Conservation (phyloP, 805 yeast species). For the Vanderwaltozyma polyspora region DNA sequence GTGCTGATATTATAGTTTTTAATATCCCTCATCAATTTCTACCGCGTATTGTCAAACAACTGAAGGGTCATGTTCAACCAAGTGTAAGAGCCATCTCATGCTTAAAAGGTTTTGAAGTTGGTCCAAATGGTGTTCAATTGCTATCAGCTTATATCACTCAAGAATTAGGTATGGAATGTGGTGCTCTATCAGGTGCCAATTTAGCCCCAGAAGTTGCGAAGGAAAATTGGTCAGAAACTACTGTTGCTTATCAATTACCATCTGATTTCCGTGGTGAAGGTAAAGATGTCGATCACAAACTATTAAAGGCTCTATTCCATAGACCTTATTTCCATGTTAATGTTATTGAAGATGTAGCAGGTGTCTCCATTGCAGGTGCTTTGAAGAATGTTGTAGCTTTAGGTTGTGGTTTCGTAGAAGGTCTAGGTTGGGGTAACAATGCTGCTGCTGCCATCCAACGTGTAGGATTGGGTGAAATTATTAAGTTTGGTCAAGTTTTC, state of each 20-base stretch:
- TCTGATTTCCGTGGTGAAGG: constrained; percentile 37
- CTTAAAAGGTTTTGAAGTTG: constrained; percentile 87
- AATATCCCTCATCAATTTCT: constrained; percentile 96
- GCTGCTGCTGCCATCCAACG: constrained; percentile 97
- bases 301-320: constrained; percentile 78
- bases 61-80: constrained; percentile 63
- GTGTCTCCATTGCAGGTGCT: constrained; percentile 94
- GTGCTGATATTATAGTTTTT: constrained; percentile 78
- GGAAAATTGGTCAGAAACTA: constrained; percentile 93
- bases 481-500: constrained; percentile 69
- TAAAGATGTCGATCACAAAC: constrained; percentile 48
- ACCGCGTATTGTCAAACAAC: constrained; percentile 61
- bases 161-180: constrained; percentile 77
- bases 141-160: constrained; percentile 70
- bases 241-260: constrained; percentile 79
- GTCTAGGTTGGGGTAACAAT: constrained; percentile 97
- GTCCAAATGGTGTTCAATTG: constrained; percentile 71
- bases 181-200: constrained; percentile 94
- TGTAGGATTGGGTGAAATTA: constrained; percentile 82
- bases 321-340: constrained; percentile 95
- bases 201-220: constrained; percentile 93
- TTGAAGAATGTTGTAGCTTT: constrained; percentile 89
- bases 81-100: constrained; percentile 82
- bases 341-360: constrained; percentile 85
- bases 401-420: constrained; percentile 95